Base-by-base conservation (phyloP, 148 eudicot genomes). In the Chenopodium berlandieri region DNA sequence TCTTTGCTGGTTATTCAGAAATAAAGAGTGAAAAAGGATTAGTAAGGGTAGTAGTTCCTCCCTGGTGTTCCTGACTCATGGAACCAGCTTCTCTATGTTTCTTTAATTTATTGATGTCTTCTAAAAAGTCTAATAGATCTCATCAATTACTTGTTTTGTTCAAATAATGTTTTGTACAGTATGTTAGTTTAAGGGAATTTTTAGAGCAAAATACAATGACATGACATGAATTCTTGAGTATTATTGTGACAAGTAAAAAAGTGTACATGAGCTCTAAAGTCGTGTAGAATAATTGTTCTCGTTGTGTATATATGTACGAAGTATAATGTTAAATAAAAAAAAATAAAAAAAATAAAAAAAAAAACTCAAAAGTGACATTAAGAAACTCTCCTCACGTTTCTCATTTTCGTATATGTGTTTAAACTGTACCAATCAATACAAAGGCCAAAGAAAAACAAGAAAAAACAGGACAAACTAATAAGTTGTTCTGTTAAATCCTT, bases 21-120 rank as follows among this genome's bases (percentile, higher is more conserved):
- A 23, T 23, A 23, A 23, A 23, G 25, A 23, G 25, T 23, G 25
- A 23, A 23, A 23, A 23, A 23, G 25, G 25, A 23, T 23, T 23
- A 23, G 25, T 23, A 23, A 23, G 25, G 25, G 25, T 23, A 23
- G 25, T 23, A 23, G 25, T 23, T 23, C 25, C 25, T 23, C 25
- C 25, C 25, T 23, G 97, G 97, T 0, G 91, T 93, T 27, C 97
- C 97, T 2, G 95, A 91, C 76, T 58, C 93, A 4, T 91, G 97
- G 95, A 93, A 93, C 81, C 86, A 90, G 83, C 85, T 93, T 77
- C 81, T 93, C 9, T 91, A 84, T 86, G 90, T 90, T 40, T 80
- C 82, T 82, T 78, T 5, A 37, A 37, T 37, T 37, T 90, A 67
- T 27, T 88, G 19, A 30, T 71, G 32, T 82, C 82, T 70, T 82